Conservation (phyloP, 2,329 filamentous ascomycete species). For the Beauveria caledonica region DNA sequence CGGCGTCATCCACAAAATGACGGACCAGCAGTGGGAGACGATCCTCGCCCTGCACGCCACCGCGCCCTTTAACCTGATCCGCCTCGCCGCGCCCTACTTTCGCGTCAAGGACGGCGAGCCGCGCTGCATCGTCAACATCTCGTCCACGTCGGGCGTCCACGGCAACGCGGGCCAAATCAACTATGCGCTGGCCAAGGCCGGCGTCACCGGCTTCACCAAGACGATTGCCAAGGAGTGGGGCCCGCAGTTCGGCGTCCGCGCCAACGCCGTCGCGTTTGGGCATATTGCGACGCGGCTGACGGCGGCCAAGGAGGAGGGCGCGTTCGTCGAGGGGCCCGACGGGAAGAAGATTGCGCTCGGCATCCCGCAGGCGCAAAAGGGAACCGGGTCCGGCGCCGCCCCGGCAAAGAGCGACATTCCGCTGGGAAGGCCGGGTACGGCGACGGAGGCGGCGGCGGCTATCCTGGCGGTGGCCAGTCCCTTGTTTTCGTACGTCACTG, state of each 20-base stretch:
- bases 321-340: slow-evolving; percentile 66
- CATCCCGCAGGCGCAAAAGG: slow-evolving; percentile 56
- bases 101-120: slow-evolving; percentile 75
- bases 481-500: slow-evolving; percentile 74
- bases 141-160: slow-evolving; percentile 70
- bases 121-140: slow-evolving; percentile 76
- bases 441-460: slow-evolving; percentile 71
- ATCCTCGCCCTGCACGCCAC: slow-evolving; percentile 79
- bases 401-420: slow-evolving; percentile 62
- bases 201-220: slow-evolving; percentile 74
- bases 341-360: slow-evolving; percentile 68
- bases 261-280: slow-evolving; percentile 80
- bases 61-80: slow-evolving; percentile 75
- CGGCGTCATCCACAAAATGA: slow-evolving; percentile 86
- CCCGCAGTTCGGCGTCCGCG: slow-evolving; percentile 69
- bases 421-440: slow-evolving; percentile 64
- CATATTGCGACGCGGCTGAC: slow-evolving; percentile 74
- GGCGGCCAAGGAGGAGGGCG: slow-evolving; percentile 75
- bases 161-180: slow-evolving; percentile 90
- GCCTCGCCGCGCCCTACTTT: slow-evolving; percentile 78
- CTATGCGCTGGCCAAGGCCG: slow-evolving; percentile 79
- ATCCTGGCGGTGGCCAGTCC: slow-evolving; percentile 75
- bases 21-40: slow-evolving; percentile 84
- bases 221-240: slow-evolving; percentile 92
- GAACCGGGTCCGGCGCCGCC: slow-evolving; percentile 29